phyloP scores from a whole-genome alignment of 768 basidiomycete genomes.

The Rubroboletus satanas region DNA sequence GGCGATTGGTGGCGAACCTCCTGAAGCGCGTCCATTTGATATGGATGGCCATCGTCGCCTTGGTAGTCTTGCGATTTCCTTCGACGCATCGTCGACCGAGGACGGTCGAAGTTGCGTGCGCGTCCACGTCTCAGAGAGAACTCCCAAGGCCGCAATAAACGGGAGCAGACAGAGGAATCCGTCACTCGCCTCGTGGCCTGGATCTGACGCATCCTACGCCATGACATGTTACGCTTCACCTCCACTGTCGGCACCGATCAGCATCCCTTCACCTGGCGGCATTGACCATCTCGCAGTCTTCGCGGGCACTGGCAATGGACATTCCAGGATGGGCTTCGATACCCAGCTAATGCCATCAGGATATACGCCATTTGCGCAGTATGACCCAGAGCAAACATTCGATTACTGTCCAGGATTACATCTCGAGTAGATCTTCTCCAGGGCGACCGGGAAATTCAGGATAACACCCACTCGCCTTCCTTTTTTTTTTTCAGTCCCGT shows the following conservation, averaged over 20 bases:
- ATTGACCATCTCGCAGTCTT: constrained; percentile 49
- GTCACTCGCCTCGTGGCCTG: constrained; percentile 28
- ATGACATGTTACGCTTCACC: constrained; percentile 28
- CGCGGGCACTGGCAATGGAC: constrained; percentile 46
- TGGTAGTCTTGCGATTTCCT: constrained; percentile 65
- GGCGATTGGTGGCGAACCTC: constrained; percentile 30
- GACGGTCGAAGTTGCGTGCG: constrained; percentile 72
- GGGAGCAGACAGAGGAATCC: constrained; percentile 16
- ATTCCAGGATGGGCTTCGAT: constrained; percentile 23
- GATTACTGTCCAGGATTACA: constrained; percentile 28
- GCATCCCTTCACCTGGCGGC: constrained; percentile 33
- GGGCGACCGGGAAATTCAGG: background rate
- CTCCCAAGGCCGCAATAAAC: constrained; percentile 9
- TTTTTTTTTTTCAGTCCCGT: background rate
- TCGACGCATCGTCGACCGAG: constrained; percentile 60
- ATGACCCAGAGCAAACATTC: constrained; percentile 24
- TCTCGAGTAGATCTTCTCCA: constrained; percentile 19
- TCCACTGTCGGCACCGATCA: constrained; percentile 37
- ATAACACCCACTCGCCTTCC: background rate
- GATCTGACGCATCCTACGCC: constrained; percentile 14
- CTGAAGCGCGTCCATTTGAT: constrained; percentile 53
- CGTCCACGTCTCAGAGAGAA: constrained; percentile 57
- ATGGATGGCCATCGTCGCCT: constrained; percentile 43
- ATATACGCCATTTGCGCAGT: constrained; percentile 31
- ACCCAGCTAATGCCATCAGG: constrained; percentile 20